A percentile compares a stretch with the other conserved stretches of the same genome.
Conservation (phyloP, 108 stramenopile species). For the Nitzschia putrida region DNA sequence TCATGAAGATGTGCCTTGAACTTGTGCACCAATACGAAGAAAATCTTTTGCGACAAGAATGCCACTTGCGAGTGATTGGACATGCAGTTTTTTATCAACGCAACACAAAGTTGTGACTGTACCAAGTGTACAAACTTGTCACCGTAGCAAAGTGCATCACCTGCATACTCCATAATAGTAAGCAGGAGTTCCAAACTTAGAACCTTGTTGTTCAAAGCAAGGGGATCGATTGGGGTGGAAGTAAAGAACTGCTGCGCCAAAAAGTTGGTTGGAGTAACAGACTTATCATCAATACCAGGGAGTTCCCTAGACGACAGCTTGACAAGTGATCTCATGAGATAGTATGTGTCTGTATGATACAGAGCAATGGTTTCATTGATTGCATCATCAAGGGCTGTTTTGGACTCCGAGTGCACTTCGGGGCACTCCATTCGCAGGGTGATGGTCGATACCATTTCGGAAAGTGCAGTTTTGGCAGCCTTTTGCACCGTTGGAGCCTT, state of each 20-base stretch:
- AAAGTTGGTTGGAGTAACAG: constrained; percentile 25
- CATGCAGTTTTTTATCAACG: constrained; percentile 96
- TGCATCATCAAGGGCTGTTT: too few species aligned
- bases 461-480: constrained; percentile 82
- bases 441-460: constrained; percentile 89
- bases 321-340: constrained; percentile 95
- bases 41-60: constrained; percentile 92
- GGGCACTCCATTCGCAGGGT: constrained; percentile 90
- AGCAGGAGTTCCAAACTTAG: constrained; percentile 92
- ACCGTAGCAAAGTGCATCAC: constrained; percentile 75
- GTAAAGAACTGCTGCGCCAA: constrained; percentile 39
- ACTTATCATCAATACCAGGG: constrained; percentile 62
- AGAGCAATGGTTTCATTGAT: constrained; percentile 52
- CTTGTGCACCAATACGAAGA: constrained; percentile 86
- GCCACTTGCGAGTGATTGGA: constrained; percentile 90
- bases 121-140: constrained; percentile 92
- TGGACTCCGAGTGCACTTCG: too few species aligned
- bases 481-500: constrained; percentile 71
- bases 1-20: constrained; percentile 92
- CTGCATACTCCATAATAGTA: constrained; percentile 78
- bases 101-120: constrained; percentile 89
- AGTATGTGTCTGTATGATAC: constrained; percentile 93
- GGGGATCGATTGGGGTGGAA: constrained; percentile 61
- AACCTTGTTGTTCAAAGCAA: constrained; percentile 88
- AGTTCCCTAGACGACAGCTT: constrained; percentile 89